phyloP scores from a whole-genome alignment of 352 stramenopile species.

The Phytophthora ohioensis region DNA sequence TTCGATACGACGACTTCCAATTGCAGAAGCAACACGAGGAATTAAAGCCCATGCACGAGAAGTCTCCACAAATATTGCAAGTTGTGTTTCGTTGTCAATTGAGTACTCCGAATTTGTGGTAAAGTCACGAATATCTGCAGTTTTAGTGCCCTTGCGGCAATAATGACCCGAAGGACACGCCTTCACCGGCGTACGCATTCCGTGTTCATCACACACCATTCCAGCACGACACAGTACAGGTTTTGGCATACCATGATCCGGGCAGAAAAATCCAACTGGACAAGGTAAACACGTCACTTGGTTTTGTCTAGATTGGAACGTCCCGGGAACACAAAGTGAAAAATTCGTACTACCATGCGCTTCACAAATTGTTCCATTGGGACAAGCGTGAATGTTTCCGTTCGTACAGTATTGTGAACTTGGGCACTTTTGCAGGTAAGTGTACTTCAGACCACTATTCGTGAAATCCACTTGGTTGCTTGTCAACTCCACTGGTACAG shows the following conservation, averaged over 20 bases:
- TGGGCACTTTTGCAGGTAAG: conserved; percentile 77
- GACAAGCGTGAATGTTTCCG: conserved; percentile 68
- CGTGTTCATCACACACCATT: conserved; percentile 93
- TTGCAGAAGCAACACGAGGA: conserved; percentile 55
- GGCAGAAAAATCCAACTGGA: conserved; percentile 95
- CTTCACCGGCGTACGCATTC: conserved; percentile 78
- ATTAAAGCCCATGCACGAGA: conserved; percentile 60
- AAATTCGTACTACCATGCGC: conserved; percentile 86
- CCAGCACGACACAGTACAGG: conserved; percentile 93
- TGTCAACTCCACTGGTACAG: conserved; percentile 85
- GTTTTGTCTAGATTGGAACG: conserved; percentile 92
- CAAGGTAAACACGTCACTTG: conserved; percentile 90
- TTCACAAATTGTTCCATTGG: conserved; percentile 90
- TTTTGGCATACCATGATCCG: conserved; percentile 89
- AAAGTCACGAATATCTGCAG: conserved; percentile 70
- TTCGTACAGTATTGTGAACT: conserved; percentile 66
- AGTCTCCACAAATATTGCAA: conserved; percentile 63
- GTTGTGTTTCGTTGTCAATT: conserved; percentile 71
- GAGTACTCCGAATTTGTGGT: conserved; percentile 61
- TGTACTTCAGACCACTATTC: conserved; percentile 67
- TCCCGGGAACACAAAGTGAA: conserved; percentile 93
- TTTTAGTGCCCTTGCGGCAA: conserved; percentile 95
- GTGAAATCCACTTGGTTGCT: conserved; percentile 91
- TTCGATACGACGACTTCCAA: conserved; percentile 66
- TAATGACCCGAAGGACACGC: conserved; percentile 94